Conservation (phyloP, 129 eudicot species). For the sunflower (Helianthus annuus) region HanXRQr2.0-SUNRISE NC_035436.2:154135311-154135810, state of each 20-base stretch:
- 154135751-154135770: no score
- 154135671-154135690: conserved; percentile 59
- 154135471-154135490: conserved; percentile 57
- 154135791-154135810: no score
- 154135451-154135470: neutral
- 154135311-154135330: conserved; percentile 70
- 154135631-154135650: conserved; percentile 91
- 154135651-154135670: conserved; percentile 82
- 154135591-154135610: conserved; percentile 90
- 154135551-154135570: conserved; percentile 84
- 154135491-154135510: conserved; percentile 83
- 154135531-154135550: conserved; percentile 93
- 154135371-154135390: conserved; percentile 69
- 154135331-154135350: conserved; percentile 95
- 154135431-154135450: no score
- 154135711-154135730: no score
- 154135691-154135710: no score
- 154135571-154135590: conserved; percentile 79
- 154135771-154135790: no score
- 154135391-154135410: conserved; percentile 1
- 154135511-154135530: conserved; percentile 77
- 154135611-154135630: conserved; percentile 60
- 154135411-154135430: neutral
- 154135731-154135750: no score
- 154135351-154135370: conserved; percentile 80